These are phyloP conservation scores for Daedaleopsis nitida DNA, from an alignment of 768 basidiomycete species.

Conservation along the genomic window DNA sequence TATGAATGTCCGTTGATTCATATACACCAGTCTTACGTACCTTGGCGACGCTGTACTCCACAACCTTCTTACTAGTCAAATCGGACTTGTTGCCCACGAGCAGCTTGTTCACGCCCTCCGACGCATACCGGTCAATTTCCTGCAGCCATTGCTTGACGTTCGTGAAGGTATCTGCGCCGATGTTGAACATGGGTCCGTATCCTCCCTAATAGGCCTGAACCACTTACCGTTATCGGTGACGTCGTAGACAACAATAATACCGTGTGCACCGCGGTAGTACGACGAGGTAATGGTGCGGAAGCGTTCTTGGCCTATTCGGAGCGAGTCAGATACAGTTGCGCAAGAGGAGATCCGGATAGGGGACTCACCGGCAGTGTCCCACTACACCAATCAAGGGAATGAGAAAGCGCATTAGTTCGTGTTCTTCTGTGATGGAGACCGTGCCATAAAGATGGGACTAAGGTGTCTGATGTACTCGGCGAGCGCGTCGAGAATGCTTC, in stretches of 20 bases:
- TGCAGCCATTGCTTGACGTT: slow-evolving; percentile 96
- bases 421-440: neutral
- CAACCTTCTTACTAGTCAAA: slow-evolving; percentile 94
- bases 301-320: slow-evolving; percentile 81
- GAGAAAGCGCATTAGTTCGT: slow-evolving; percentile 30
- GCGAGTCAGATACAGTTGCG: slow-evolving; percentile 3
- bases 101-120: slow-evolving; percentile 98
- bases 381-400: slow-evolving; percentile 48
- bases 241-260: slow-evolving; percentile 98
- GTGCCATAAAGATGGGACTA: neutral
- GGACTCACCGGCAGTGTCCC: slow-evolving; percentile 90
- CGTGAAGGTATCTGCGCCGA: slow-evolving; percentile 78
- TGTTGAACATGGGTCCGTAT: slow-evolving; percentile 6
- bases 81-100: slow-evolving; percentile 99
- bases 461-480: neutral
- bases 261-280: slow-evolving; percentile 99
- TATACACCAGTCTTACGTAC: slow-evolving; percentile 37
- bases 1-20: neutral
- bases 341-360: slow-evolving; percentile 7
- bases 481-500: neutral
- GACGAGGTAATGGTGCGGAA: slow-evolving; percentile 99
- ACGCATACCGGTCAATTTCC: slow-evolving; percentile 94
- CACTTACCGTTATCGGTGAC: slow-evolving; percentile 87
- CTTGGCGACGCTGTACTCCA: slow-evolving; percentile 88
- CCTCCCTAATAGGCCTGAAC: neutral